Evolutionary conservation across 805 yeast species (phyloP).

Genomic region (Komagataella ulmi): DNA sequence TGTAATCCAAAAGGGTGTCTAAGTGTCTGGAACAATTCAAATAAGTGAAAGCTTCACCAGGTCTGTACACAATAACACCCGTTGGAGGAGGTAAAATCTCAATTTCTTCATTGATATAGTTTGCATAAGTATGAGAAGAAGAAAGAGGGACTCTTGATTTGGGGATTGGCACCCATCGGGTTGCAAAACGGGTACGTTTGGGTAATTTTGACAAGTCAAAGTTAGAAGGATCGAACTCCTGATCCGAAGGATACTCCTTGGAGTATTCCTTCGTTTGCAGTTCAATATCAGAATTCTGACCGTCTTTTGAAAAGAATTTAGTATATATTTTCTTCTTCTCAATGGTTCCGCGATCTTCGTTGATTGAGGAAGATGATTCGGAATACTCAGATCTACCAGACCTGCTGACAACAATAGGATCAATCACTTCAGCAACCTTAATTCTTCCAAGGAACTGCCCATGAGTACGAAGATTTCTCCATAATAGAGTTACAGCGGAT

Average conservation of each 20-base stretch:
- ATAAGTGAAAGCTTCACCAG: constrained; percentile 70
- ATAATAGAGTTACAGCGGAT: constrained; percentile 58
- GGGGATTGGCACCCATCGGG: constrained; percentile 61
- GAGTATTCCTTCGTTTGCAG: background rate
- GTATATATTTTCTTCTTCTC: constrained; percentile 1
- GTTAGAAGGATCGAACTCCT: background rate
- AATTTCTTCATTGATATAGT: constrained; percentile 37
- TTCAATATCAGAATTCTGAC: background rate
- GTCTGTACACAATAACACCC: constrained; percentile 78
- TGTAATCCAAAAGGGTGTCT: constrained; percentile 57
- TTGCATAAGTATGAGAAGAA: constrained; percentile 16
- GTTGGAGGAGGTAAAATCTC: constrained; percentile 71
- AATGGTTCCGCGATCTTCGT: constrained; percentile 2
- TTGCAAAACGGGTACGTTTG: constrained; percentile 21
- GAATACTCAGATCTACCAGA: constrained; percentile 8
- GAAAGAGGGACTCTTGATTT: constrained; percentile 9
- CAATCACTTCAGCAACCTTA: constrained; percentile 54
- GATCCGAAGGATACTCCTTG: background rate
- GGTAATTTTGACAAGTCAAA: background rate
- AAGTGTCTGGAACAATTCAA: constrained; percentile 67
- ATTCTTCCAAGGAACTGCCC: constrained; percentile 78
- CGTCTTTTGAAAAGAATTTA: background rate
- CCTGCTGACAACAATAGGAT: constrained; percentile 30
- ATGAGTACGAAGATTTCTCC: constrained; percentile 66
- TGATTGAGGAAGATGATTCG: background rate